A percentile compares a stretch with the other conserved stretches of the same genome.
Evolutionary conservation across 148 eudicot genomes (phyloP).

Genomic region (Rhododendron ovatum): DNA sequence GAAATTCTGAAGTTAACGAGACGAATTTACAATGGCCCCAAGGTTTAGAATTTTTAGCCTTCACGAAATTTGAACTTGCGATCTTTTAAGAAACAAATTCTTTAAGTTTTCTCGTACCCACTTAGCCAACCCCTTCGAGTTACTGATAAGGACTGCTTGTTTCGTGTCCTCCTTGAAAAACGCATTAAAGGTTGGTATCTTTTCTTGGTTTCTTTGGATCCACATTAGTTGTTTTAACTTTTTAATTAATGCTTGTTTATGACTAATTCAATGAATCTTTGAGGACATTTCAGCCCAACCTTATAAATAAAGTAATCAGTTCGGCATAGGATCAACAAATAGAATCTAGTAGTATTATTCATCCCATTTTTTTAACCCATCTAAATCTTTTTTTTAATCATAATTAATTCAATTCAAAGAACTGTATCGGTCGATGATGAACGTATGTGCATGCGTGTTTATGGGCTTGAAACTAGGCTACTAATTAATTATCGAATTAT

Average conservation of each 20-base stretch:
- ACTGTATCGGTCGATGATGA: background rate
- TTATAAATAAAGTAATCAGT: background rate
- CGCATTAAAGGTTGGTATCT: background rate
- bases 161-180: background rate
- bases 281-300: background rate
- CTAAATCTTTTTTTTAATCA: background rate
- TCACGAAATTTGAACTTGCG: too few species aligned
- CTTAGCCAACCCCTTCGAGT: background rate
- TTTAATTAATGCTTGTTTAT: background rate
- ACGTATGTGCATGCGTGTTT: background rate
- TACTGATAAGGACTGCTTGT: background rate
- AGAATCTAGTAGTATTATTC: background rate
- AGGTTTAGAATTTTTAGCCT: too few species aligned
- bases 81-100: too few species aligned
- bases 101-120: background rate
- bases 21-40: too few species aligned
- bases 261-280: conserved; percentile 4
- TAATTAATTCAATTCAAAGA: too few species aligned
- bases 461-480: background rate
- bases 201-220: background rate
- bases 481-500: background rate
- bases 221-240: background rate
- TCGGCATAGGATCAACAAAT: background rate
- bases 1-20: too few species aligned
- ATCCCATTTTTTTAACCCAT: background rate